phyloP scores from a whole-genome alignment of 2,329 filamentous ascomycete genomes.

The Cladorrhinum sp. region DNA sequence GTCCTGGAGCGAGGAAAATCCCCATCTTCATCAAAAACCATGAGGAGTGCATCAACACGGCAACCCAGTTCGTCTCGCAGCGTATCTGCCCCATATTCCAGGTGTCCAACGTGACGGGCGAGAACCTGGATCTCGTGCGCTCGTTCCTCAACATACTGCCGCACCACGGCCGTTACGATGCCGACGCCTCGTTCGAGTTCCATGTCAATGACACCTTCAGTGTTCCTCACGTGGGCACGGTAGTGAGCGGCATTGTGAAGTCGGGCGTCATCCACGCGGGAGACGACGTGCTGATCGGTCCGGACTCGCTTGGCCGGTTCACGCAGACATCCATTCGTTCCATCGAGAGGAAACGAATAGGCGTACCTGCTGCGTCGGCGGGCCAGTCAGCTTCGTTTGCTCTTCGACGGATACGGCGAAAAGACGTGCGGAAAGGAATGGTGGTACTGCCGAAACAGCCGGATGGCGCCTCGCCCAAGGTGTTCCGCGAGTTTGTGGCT shows the following conservation, averaged over 20 bases:
- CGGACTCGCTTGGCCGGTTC: conserved; percentile 88
- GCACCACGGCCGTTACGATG: conserved; percentile 89
- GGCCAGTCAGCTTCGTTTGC: conserved; percentile 93
- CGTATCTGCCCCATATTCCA: conserved; percentile 97
- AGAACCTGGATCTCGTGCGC: conserved; percentile 84
- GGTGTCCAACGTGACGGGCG: conserved; percentile 94
- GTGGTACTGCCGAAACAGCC: conserved; percentile 83
- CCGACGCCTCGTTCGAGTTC: conserved; percentile 86
- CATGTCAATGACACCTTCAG: conserved; percentile 97
- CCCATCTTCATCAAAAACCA: conserved; percentile 91
- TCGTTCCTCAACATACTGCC: conserved; percentile 94
- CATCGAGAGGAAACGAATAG: conserved; percentile 91
- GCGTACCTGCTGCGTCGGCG: conserved; percentile 81
- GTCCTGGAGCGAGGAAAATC: conserved; percentile 88
- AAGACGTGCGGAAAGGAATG: conserved; percentile 97
- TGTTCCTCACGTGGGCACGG: conserved; percentile 93
- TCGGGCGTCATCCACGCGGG: conserved; percentile 83
- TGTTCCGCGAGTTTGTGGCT: conserved; percentile 73
- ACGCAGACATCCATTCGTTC: conserved; percentile 81
- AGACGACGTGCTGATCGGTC: conserved; percentile 85
- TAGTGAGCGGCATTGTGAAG: conserved; percentile 92
- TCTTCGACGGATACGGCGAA: conserved; percentile 78
- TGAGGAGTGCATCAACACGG: conserved; percentile 91
- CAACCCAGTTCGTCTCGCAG: conserved; percentile 91
- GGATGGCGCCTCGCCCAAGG: conserved; percentile 65